These are phyloP conservation scores for Pichia sp. DNA, from an alignment of 1,139 yeast species.

Conservation along the genomic window DNA sequence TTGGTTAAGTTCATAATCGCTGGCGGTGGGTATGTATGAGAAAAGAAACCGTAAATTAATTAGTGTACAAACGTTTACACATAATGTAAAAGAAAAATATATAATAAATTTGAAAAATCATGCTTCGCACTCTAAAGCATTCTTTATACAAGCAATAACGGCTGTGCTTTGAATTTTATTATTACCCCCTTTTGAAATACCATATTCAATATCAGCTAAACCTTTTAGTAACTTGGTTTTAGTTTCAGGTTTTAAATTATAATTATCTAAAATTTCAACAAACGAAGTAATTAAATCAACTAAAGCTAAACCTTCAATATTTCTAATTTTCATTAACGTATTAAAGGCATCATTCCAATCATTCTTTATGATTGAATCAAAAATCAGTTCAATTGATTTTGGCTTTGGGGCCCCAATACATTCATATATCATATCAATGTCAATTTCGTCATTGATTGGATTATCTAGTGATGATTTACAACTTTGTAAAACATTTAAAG, in stretches of 20 bases:
- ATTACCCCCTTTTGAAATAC: slow-evolving; percentile 87
- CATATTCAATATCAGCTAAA: slow-evolving; percentile 81
- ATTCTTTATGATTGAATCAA: slow-evolving; percentile 72
- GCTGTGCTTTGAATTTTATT: slow-evolving; percentile 90
- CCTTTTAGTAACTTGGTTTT: slow-evolving; percentile 61
- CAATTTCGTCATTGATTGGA: slow-evolving; percentile 40
- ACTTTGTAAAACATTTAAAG: slow-evolving; percentile 89
- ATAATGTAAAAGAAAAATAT: no score
- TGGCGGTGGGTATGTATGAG: background rate
- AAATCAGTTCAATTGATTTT: slow-evolving; percentile 64
- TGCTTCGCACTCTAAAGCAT: slow-evolving; percentile 36
- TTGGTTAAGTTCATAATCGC: slow-evolving; percentile 7
- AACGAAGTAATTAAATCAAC: slow-evolving; percentile 79
- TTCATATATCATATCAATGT: slow-evolving; percentile 74
- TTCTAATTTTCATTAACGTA: slow-evolving; percentile 59
- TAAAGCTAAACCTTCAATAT: slow-evolving; percentile 76
- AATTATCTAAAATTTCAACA: slow-evolving; percentile 57
- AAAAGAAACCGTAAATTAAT: background rate
- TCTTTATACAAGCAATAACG: slow-evolving; percentile 78
- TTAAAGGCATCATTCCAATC: slow-evolving; percentile 79
- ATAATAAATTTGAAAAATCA: background rate
- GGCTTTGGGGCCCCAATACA: slow-evolving; percentile 97
- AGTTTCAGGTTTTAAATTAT: slow-evolving; percentile 58
- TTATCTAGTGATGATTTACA: slow-evolving; percentile 70
- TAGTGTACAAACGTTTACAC: background rate